phyloP scores from a whole-genome alignment of 2,329 filamentous ascomycete species.

The Apiospora phragmitis region DNA sequence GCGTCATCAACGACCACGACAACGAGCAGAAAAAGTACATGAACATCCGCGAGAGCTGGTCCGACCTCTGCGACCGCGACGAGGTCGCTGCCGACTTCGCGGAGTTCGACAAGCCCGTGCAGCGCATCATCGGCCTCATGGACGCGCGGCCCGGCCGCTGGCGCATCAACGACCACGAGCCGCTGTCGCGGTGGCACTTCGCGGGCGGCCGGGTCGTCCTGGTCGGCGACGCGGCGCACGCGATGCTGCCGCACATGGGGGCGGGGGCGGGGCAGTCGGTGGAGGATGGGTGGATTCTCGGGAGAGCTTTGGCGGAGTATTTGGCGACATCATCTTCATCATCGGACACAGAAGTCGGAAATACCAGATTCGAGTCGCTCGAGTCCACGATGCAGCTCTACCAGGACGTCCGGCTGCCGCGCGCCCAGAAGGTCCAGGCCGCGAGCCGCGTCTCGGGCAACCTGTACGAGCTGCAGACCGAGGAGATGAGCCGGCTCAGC shows the following conservation, averaged over 20 bases:
- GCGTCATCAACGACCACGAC: neutral
- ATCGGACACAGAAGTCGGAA: neutral
- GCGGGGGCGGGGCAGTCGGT: conserved; percentile 47
- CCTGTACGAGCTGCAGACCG: conserved; percentile 36
- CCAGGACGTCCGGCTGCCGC: conserved; percentile 33
- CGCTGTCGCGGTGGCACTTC: conserved; percentile 11
- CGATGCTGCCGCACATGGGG: conserved; percentile 45
- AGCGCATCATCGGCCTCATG: conserved; percentile 1
- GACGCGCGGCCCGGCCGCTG: conserved; percentile 5
- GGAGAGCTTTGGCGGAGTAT: conserved; percentile 26
- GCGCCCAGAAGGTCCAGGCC: conserved; percentile 33
- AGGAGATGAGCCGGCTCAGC: conserved; percentile 32
- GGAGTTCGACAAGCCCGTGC: conserved; percentile 2
- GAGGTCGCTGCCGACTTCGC: neutral
- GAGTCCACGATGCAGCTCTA: conserved; percentile 31
- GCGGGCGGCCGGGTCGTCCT: conserved; percentile 37
- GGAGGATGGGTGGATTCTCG: conserved; percentile 36
- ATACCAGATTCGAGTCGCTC: conserved; percentile 18
- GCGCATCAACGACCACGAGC: conserved; percentile 8
- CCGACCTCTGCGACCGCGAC: neutral
- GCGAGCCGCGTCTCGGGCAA: conserved; percentile 32
- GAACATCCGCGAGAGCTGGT: neutral
- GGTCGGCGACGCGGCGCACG: conserved; percentile 50
- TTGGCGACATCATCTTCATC: no score
- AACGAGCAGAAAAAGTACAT: neutral